These are phyloP conservation scores for Hypoxylon fuscum DNA, from an alignment of 495 filamentous ascomycete genomes.

Conservation along the genomic window DNA sequence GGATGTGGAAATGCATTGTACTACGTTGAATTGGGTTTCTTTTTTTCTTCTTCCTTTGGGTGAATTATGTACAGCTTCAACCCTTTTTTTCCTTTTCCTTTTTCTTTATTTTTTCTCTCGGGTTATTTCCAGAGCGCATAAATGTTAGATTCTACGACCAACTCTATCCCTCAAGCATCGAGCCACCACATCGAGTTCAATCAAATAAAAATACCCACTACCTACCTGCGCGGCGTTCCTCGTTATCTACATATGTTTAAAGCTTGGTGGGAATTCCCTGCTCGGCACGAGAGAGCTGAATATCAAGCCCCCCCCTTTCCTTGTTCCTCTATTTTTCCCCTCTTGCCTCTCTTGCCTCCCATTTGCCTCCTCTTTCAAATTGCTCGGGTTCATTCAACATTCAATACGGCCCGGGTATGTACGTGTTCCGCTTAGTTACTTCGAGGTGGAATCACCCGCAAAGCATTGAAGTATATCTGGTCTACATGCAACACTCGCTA, in stretches of 20 bases:
- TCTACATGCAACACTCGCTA: too few relatives aligned
- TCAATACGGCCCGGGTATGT: not conserved
- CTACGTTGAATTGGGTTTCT: slow-evolving; percentile 19
- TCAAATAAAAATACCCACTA: slow-evolving; percentile 19
- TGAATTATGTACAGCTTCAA: not conserved
- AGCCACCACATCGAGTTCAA: slow-evolving; percentile 22
- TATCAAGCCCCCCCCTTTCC: slow-evolving; percentile 28
- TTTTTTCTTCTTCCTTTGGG: slow-evolving; percentile 2
- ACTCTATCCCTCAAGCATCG: slow-evolving; percentile 2
- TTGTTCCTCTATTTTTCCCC: slow-evolving; percentile 13
- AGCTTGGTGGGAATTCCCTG: slow-evolving; percentile 29
- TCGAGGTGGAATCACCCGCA: slow-evolving; percentile 7
- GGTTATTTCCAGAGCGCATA: not conserved
- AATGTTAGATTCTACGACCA: slow-evolving; percentile 15
- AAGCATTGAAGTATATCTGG: not conserved
- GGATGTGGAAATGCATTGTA: slow-evolving; percentile 12
- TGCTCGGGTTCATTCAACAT: slow-evolving; percentile 9
- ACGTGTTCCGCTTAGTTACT: not conserved
- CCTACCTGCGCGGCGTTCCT: slow-evolving; percentile 10
- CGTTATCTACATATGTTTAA: slow-evolving; percentile 18
- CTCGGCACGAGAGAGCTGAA: slow-evolving; percentile 34
- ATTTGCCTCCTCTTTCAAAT: slow-evolving; percentile 11
- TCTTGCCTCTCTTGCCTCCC: slow-evolving; percentile 18
- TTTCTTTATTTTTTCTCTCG: slow-evolving; percentile 3
- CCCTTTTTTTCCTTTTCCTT: slow-evolving; percentile 11